Evolutionary conservation across 169 alveolate genomes (phyloP).

Genomic region (Plasmodium gallinaceum): DNA sequence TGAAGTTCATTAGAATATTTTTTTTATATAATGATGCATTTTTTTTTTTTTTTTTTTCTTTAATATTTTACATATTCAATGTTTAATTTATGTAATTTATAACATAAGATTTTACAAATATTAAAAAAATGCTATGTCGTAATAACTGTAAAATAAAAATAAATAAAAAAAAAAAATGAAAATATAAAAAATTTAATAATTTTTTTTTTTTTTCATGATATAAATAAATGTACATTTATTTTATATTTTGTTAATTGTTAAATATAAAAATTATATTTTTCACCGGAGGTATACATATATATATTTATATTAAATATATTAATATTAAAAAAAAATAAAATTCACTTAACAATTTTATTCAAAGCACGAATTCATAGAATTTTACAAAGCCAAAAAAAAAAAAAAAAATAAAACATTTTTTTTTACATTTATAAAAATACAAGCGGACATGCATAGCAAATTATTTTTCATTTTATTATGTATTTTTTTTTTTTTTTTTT

Average conservation of each 20-base stretch:
- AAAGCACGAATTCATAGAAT: slow-evolving; percentile 18
- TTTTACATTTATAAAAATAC: slow-evolving; percentile 2
- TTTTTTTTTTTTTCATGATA: no score
- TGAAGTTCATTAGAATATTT: slow-evolving; percentile 4
- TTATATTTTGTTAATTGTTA: no score
- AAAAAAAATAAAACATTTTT: slow-evolving; percentile 1
- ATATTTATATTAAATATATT: neutral
- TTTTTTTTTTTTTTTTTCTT: neutral
- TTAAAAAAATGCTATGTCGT: slow-evolving; percentile 2
- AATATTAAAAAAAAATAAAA: neutral
- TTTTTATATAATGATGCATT: neutral
- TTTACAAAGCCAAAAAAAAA: slow-evolving; percentile 28
- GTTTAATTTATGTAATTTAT: neutral
- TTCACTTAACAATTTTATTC: slow-evolving; percentile 8
- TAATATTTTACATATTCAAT: neutral
- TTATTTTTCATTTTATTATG: neutral
- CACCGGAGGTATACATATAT: slow-evolving; percentile 8
- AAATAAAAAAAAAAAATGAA: neutral
- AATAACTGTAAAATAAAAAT: slow-evolving; percentile 3
- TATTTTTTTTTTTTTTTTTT: slow-evolving; percentile 3
- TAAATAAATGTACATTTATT: no score
- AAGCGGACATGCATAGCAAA: slow-evolving; percentile 15
- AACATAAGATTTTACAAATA: slow-evolving; percentile 23
- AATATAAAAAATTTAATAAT: no score
- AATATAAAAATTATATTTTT: neutral